Percentiles rank a stretch among this genome's conserved stretches.
Evolutionary conservation across 2,329 filamentous ascomycete species (phyloP).

Genomic region (Cladosporium sp.): DNA sequence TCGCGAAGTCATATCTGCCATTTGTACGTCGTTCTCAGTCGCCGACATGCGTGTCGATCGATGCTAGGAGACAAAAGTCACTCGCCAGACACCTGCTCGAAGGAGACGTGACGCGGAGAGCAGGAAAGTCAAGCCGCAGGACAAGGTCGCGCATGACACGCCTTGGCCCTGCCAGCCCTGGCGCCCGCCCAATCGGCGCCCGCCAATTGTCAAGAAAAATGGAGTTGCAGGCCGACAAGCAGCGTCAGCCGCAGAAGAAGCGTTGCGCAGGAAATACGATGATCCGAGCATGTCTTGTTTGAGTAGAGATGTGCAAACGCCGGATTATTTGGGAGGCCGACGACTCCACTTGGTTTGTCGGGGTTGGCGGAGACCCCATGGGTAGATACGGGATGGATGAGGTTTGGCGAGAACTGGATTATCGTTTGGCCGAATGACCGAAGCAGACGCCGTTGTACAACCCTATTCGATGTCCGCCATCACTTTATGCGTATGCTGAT

Average conservation of each 20-base stretch:
- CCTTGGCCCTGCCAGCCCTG: background rate
- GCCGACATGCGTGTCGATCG: conserved; percentile 10
- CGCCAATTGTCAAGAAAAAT: background rate
- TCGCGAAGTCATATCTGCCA: conserved; percentile 8
- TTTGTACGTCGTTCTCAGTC: conserved; percentile 12
- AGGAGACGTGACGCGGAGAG: background rate
- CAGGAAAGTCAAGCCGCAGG: conserved; percentile 6
- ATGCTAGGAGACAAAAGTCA: background rate
- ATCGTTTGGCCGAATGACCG: conserved; percentile 1
- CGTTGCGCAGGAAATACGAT: conserved; percentile 11
- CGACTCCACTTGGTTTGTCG: background rate
- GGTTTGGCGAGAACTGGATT: background rate
- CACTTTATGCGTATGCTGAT: too few relatives aligned
- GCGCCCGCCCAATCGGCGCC: background rate
- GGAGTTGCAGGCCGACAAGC: background rate
- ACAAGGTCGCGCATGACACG: background rate
- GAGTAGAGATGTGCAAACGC: conserved; percentile 10
- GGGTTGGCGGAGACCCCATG: conserved; percentile 5
- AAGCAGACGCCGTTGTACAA: too few relatives aligned
- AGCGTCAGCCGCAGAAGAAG: conserved; percentile 9
- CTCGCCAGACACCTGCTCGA: conserved; percentile 7
- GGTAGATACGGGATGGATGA: background rate
- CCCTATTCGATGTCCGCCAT: too few relatives aligned
- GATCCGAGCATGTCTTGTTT: conserved; percentile 3
- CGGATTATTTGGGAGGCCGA: conserved; percentile 10